A percentile compares a stretch with the other conserved stretches of the same genome.
These are phyloP conservation scores for Cladophialophora immunda DNA, from an alignment of 2,329 filamentous ascomycete genomes.

Conservation along the genomic window DNA sequence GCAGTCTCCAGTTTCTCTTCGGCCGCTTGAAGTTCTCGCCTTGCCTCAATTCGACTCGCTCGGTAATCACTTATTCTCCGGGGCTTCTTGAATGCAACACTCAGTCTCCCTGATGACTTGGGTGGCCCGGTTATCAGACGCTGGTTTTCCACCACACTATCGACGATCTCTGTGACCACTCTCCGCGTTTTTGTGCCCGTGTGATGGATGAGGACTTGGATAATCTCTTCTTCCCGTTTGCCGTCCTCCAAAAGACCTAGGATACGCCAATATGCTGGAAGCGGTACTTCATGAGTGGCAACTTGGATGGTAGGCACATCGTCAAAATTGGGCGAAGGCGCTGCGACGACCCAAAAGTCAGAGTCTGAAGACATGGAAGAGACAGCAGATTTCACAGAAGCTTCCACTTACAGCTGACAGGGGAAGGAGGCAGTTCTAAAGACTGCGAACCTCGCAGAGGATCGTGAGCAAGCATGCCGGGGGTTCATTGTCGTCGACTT, in stretches of 20 bases:
- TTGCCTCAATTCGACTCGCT: conserved; percentile 20
- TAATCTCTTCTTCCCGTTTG: conserved; percentile 20
- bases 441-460: not conserved
- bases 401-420: conserved; percentile 7
- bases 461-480: not conserved
- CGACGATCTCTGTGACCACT: conserved; percentile 28
- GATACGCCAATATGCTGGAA: conserved; percentile 35
- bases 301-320: conserved; percentile 34
- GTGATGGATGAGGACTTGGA: conserved; percentile 25
- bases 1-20: conserved; percentile 21
- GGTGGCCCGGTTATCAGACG: conserved; percentile 15
- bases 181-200: conserved; percentile 23
- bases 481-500: conserved; percentile 12
- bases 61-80: conserved; percentile 26
- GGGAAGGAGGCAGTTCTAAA: conserved; percentile 1
- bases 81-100: conserved; percentile 23
- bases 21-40: conserved; percentile 21
- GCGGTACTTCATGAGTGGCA: conserved; percentile 27
- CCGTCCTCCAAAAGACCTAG: conserved; percentile 25
- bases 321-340: conserved; percentile 32
- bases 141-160: conserved; percentile 30
- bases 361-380: conserved; percentile 13
- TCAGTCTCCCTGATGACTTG: conserved; percentile 23
- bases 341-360: conserved; percentile 30
- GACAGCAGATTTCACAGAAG: not conserved